Evolutionary conservation across 176 grass and related monocot species (phyloP).

Genomic region (Oryza australiensis): DNA sequence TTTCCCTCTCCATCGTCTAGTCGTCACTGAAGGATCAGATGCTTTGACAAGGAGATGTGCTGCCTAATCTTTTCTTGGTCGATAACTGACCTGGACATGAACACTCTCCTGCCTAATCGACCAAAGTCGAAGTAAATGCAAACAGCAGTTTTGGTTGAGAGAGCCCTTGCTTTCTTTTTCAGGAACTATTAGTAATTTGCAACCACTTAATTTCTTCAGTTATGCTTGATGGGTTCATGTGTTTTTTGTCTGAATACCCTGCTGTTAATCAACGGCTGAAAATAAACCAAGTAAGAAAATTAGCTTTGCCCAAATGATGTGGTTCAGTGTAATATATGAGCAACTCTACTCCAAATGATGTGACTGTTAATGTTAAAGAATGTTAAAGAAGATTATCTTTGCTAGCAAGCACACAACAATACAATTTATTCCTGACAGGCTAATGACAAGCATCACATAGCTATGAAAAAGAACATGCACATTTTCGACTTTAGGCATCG

Average conservation of each 20-base stretch:
- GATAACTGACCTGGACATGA: slow-evolving; percentile 29
- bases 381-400: neutral
- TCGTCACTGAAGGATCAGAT: slow-evolving; percentile 1
- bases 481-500: neutral
- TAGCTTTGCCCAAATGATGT: neutral
- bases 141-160: slow-evolving; percentile 5
- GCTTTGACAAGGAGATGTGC: slow-evolving; percentile 8
- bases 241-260: neutral
- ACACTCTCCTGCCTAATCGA: slow-evolving; percentile 20
- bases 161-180: neutral
- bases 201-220: neutral
- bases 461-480: neutral
- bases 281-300: neutral
- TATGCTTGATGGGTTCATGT: neutral
- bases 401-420: neutral
- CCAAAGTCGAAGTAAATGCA: slow-evolving; percentile 12
- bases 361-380: neutral
- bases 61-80: slow-evolving; percentile 36
- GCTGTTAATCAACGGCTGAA: neutral
- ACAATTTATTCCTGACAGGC: neutral
- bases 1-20: neutral
- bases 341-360: neutral
- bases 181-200: neutral
- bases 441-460: neutral
- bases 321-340: neutral